A percentile compares a stretch with the other conserved stretches of the same genome.
Evolutionary conservation across 148 eudicot genomes (phyloP).

Genomic region (Heliamphora exappendiculata): DNA sequence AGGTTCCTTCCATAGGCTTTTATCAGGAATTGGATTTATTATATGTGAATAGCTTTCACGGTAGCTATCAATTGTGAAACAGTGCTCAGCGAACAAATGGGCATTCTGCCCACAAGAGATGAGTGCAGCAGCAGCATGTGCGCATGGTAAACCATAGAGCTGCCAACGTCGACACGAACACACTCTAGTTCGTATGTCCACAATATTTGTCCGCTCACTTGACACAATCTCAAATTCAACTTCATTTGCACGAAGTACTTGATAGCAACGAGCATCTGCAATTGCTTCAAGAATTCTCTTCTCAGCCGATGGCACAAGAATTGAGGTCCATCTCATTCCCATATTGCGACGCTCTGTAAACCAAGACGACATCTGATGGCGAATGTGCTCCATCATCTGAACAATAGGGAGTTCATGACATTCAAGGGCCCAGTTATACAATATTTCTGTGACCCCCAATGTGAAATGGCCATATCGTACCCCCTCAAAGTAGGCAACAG

Average conservation of each 20-base stretch:
- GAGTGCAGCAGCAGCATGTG: constrained; percentile 95
- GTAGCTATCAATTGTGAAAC: constrained; percentile 77
- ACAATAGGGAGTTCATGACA: constrained; percentile 94
- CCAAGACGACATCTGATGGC: constrained; percentile 63
- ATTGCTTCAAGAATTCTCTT: constrained; percentile 76
- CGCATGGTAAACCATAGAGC: constrained; percentile 89
- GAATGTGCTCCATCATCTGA: constrained; percentile 92
- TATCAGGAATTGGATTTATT: constrained; percentile 70
- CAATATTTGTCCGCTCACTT: constrained; percentile 91
- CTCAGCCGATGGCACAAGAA: constrained; percentile 89
- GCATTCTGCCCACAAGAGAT: constrained; percentile 86
- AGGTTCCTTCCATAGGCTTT: constrained; percentile 56
- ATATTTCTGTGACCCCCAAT: constrained; percentile 58
- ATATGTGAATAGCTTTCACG: constrained; percentile 77
- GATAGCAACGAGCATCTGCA: constrained; percentile 78
- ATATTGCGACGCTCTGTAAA: constrained; percentile 51
- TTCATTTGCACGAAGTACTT: constrained; percentile 95
- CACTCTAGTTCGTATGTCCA: constrained; percentile 66
- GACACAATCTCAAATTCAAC: constrained; percentile 97
- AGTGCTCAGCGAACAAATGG: constrained; percentile 78
- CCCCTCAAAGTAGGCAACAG: constrained; percentile 93
- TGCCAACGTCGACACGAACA: constrained; percentile 97
- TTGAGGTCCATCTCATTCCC: constrained; percentile 58
- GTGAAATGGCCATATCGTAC: constrained; percentile 92
- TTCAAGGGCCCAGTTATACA: constrained; percentile 87